A percentile compares a stretch with the other conserved stretches of the same genome.
These are phyloP conservation scores for Salix viminalis DNA, from an alignment of 345 rosid species.

Conservation along the genomic window DNA sequence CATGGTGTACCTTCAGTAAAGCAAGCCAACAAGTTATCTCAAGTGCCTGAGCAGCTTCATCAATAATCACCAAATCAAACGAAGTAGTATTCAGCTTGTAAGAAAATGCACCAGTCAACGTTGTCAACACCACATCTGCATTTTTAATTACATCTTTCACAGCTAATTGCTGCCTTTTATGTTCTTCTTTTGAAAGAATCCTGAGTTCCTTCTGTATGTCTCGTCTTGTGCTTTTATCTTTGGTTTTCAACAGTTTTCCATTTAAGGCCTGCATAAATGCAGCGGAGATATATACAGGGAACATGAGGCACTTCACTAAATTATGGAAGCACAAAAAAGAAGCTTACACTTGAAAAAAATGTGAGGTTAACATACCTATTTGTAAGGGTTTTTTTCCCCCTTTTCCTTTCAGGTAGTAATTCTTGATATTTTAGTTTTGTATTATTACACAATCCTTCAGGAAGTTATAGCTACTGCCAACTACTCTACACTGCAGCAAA, in stretches of 20 bases:
- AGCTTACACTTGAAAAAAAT: neutral
- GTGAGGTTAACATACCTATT: neutral
- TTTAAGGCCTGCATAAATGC: slow-evolving; percentile 49
- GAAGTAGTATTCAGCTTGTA: slow-evolving; percentile 61
- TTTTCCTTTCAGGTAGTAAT: neutral
- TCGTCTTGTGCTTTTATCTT: slow-evolving; percentile 76
- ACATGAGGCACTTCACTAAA: neutral
- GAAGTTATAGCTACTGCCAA: neutral
- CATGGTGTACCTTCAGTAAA: slow-evolving; percentile 56
- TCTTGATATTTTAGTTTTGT: neutral
- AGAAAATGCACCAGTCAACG: slow-evolving; percentile 84
- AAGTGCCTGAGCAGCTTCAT: slow-evolving; percentile 99
- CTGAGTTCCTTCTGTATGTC: slow-evolving; percentile 84
- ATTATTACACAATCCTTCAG: neutral
- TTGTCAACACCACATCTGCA: slow-evolving; percentile 75
- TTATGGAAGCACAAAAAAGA: neutral
- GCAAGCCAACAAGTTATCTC: slow-evolving; percentile 98
- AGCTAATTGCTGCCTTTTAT: slow-evolving; percentile 94
- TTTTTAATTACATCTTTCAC: slow-evolving; percentile 80
- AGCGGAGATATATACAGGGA: slow-evolving; percentile 2
- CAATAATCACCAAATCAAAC: slow-evolving; percentile 90
- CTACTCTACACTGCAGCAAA: neutral
- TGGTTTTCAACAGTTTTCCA: slow-evolving; percentile 80
- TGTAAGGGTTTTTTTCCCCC: neutral
- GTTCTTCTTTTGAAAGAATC: slow-evolving; percentile 79